These are phyloP conservation scores for Medakamo hakoo DNA, from an alignment of 139 green algal species.

Conservation along the genomic window DNA sequence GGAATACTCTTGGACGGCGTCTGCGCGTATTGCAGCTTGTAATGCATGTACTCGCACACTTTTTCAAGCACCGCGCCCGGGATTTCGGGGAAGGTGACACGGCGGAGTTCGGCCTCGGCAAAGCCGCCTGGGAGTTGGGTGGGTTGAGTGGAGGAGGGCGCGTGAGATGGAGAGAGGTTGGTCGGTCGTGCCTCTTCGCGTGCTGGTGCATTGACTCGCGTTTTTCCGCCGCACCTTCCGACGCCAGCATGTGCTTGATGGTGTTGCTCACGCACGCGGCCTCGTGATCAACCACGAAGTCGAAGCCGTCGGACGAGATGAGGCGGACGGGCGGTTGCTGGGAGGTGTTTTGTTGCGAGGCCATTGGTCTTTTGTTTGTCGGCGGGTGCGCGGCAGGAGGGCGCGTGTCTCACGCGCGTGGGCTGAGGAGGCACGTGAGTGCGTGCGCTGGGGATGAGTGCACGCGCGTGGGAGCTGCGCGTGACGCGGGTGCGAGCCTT, in stretches of 20 bases:
- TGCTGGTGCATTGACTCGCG: no score
- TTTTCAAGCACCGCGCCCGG: not conserved
- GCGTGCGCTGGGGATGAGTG: no score
- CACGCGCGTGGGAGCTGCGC: no score
- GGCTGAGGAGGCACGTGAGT: no score
- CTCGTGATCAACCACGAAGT: not conserved
- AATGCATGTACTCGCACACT: not conserved
- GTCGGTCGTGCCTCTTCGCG: no score
- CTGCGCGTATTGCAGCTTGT: not conserved
- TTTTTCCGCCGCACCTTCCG: not conserved
- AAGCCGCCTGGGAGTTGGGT: not conserved
- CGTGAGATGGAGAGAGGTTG: no score
- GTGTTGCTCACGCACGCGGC: not conserved
- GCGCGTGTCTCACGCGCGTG: no score
- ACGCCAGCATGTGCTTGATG: not conserved
- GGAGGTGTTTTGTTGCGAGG: no score
- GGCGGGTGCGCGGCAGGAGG: no score
- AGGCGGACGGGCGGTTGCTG: not conserved
- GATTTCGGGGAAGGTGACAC: not conserved
- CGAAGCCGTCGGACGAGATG: not conserved
- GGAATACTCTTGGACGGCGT: not conserved
- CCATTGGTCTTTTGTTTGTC: no score
- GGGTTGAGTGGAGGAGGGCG: not conserved
- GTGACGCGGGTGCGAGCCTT: no score
- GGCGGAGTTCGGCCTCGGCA: not conserved